Evolutionary conservation across 2,329 filamentous ascomycete genomes (phyloP), one percentile per base, ranked within the genome.

Genomic region (Apiospora marii): DNA sequence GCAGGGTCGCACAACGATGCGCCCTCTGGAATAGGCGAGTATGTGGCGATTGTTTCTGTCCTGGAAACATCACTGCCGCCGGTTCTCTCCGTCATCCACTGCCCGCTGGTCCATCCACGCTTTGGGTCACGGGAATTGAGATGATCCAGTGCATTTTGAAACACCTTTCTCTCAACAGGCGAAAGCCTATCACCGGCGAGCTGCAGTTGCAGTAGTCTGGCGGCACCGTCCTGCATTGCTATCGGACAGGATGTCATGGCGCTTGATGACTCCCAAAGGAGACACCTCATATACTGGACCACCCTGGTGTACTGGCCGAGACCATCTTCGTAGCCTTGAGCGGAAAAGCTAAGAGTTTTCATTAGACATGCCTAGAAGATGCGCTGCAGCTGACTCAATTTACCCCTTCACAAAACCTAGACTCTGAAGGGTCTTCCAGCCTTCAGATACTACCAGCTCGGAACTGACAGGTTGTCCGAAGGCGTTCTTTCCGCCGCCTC

Each of bases 81-180:
- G 0, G 84, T 81, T 10, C 89, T 81, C 74, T 91, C 89, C 0
- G 89, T 91, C 89, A 91, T 91, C 89, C 89, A 91, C 76, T 91
- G 89, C 0, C 89, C 89, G 53, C 85, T 89, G 1, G 88, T 91
- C 89, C 89, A 91, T 3, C 84, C 85, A 30, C 79, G 74, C 0
- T 76, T 73, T 0, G 83, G 80, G 49, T 88, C 81, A 2, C 84
- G 80, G 37, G 83, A 84, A 10, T 82, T 84, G 16, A 90, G 79
- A n/a, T 82, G 81, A 10, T 79, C 76, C 75, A 84, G 86, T 1
- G 83, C 83, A 48, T 84, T 80, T 48, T 80, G 74, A 30, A 86
- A 81, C 0, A 87, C 81, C 48, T 74, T 72, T 2, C 74, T 68
- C 48, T 76, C 71, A 0, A 74, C 72, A 27, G 74, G 69, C 24